Percentiles rank a stretch among this genome's conserved stretches.
These are phyloP conservation scores for Termitomyces sp. DNA, from an alignment of 768 basidiomycete genomes.

Conservation along the genomic window DNA sequence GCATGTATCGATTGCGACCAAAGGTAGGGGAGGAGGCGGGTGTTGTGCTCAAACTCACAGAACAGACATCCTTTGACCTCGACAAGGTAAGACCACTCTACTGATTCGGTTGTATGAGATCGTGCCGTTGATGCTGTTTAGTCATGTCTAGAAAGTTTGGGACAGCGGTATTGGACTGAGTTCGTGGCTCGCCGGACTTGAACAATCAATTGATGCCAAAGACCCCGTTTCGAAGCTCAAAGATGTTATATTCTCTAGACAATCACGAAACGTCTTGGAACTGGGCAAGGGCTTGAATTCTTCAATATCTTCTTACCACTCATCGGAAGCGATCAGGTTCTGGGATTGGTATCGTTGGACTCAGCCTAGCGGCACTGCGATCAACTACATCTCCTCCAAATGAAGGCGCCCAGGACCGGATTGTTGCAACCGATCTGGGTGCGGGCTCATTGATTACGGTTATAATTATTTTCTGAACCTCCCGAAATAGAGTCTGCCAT, in stretches of 20 bases:
- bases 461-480: neutral
- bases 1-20: conserved; percentile 40
- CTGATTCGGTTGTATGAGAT: neutral
- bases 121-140: conserved; percentile 19
- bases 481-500: conserved; percentile 64
- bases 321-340: conserved; percentile 45
- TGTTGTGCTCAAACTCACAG: conserved; percentile 44
- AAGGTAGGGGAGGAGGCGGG: conserved; percentile 14
- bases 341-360: conserved; percentile 79
- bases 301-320: neutral
- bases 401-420: conserved; percentile 19
- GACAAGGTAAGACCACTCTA: conserved; percentile 67
- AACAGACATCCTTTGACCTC: conserved; percentile 86
- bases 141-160: conserved; percentile 81
- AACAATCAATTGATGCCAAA: conserved; percentile 11
- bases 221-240: conserved; percentile 16
- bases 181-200: conserved; percentile 58
- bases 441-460: conserved; percentile 17
- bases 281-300: conserved; percentile 43
- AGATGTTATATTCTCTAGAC: conserved; percentile 32
- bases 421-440: conserved; percentile 74
- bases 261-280: conserved; percentile 51
- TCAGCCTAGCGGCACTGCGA: conserved; percentile 56
- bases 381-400: conserved; percentile 20
- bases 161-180: conserved; percentile 87